Evolutionary conservation across 495 filamentous ascomycete genomes (phyloP).

Genomic region (Penicillium lagena): DNA sequence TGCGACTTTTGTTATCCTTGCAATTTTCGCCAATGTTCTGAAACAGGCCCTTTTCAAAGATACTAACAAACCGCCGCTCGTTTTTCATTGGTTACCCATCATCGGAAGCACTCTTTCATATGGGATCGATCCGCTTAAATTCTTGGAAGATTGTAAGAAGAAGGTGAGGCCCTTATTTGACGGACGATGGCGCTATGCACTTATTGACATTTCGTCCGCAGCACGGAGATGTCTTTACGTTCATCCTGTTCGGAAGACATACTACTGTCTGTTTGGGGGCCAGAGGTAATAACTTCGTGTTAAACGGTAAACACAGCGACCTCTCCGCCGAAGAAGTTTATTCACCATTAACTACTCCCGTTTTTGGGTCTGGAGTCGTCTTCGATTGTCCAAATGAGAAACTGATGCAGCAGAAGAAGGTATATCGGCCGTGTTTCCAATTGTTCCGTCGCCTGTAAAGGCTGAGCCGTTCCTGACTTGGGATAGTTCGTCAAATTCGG

Average conservation of each 20-base stretch:
- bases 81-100: constrained; percentile 60
- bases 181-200: no score
- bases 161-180: no score
- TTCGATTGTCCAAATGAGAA: constrained; percentile 62
- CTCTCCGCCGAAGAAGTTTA: constrained; percentile 63
- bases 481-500: constrained; percentile 66
- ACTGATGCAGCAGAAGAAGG: constrained; percentile 67
- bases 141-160: no score
- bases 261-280: constrained; percentile 56
- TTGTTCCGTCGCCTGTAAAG: no score
- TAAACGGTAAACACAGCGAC: constrained; percentile 55
- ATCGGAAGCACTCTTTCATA: constrained; percentile 58
- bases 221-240: constrained; percentile 63
- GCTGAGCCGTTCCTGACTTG: not conserved
- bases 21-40: constrained; percentile 55
- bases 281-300: constrained; percentile 57
- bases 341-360: constrained; percentile 52
- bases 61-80: constrained; percentile 51
- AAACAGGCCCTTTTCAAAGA: constrained; percentile 66
- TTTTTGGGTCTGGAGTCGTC: constrained; percentile 58
- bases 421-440: constrained; percentile 12
- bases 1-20: constrained; percentile 27
- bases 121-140: constrained; percentile 58
- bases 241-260: constrained; percentile 57
- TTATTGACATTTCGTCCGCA: constrained; percentile 46